phyloP scores from a whole-genome alignment of 768 basidiomycete species.

The Daedaleopsis nitida region DNA sequence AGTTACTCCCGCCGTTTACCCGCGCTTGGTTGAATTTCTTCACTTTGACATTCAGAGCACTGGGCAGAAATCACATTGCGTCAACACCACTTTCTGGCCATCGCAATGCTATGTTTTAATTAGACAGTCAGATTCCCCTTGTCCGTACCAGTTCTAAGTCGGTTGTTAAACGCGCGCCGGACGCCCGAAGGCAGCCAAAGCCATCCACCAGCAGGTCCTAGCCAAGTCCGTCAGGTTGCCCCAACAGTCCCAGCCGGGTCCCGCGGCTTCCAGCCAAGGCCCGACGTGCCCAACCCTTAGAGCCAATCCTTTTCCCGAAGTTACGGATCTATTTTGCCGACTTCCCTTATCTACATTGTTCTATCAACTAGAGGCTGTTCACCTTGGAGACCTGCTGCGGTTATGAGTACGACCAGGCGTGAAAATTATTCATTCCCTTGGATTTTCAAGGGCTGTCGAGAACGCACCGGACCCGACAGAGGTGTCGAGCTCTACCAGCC shows the following conservation, averaged over 20 bases:
- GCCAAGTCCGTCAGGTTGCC: no score
- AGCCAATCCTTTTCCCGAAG: constrained; percentile 81
- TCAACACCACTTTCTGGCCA: constrained; percentile 72
- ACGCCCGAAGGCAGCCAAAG: no score
- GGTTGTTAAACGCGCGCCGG: no score
- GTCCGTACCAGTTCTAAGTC: constrained; percentile 79
- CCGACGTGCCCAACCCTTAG: constrained; percentile 80
- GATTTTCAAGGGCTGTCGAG: constrained; percentile 81
- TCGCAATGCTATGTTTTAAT: constrained; percentile 84
- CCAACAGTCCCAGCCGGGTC: constrained; percentile 70
- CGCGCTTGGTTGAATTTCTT: constrained; percentile 80
- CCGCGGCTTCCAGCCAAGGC: constrained; percentile 73
- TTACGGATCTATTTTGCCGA: constrained; percentile 82
- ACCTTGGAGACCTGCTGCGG: constrained; percentile 82
- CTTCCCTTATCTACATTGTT: constrained; percentile 82
- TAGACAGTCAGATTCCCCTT: constrained; percentile 84
- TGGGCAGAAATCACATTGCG: no score
- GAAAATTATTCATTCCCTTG: constrained; percentile 72
- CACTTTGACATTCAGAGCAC: no score
- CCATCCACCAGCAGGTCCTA: no score
- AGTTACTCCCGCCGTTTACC: constrained; percentile 81
- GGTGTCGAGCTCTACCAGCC: constrained; percentile 71
- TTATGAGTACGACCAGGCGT: constrained; percentile 76
- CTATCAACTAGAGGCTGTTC: constrained; percentile 81
- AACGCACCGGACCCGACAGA: constrained; percentile 74